Conservation (phyloP, 139 green algal genomes). For the Microglena sp. region DNA sequence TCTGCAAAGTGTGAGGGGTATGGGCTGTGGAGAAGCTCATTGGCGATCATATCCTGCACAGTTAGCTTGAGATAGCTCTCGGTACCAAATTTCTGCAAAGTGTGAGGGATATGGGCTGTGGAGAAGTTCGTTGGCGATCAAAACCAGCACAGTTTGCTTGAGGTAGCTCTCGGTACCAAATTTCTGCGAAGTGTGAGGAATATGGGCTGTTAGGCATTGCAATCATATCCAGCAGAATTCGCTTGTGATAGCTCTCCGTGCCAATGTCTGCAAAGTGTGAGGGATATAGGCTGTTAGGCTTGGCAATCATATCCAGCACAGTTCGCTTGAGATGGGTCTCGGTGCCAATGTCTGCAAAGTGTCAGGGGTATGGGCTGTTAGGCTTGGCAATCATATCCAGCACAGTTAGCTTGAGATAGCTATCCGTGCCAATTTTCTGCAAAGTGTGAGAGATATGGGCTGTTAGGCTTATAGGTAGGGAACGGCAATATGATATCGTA, state of each 20-base stretch:
- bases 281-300: no score
- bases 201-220: conserved; percentile 51
- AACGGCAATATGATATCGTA: no score
- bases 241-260: conserved; percentile 24
- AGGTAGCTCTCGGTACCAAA: conserved; percentile 27
- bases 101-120: no score
- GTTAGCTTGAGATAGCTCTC: conserved; percentile 39
- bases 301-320: conserved; percentile 83
- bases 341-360: conserved; percentile 45
- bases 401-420: conserved; percentile 50
- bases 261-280: conserved; percentile 48
- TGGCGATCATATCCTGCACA: conserved; percentile 82
- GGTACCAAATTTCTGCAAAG: conserved; percentile 47
- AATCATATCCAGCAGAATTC: conserved; percentile 83
- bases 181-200: conserved; percentile 47
- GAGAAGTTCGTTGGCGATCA: conserved; percentile 84
- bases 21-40: conserved; percentile 59
- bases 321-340: conserved; percentile 39
- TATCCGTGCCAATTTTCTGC: conserved; percentile 42
- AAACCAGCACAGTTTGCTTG: conserved; percentile 72
- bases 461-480: no score
- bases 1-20: conserved; percentile 45
- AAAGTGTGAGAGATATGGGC: no score
- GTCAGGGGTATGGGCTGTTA: no score
- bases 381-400: conserved; percentile 85